Base-by-base conservation (phyloP, 129 eudicot genomes). In the Flaveria trinervia region DNA sequence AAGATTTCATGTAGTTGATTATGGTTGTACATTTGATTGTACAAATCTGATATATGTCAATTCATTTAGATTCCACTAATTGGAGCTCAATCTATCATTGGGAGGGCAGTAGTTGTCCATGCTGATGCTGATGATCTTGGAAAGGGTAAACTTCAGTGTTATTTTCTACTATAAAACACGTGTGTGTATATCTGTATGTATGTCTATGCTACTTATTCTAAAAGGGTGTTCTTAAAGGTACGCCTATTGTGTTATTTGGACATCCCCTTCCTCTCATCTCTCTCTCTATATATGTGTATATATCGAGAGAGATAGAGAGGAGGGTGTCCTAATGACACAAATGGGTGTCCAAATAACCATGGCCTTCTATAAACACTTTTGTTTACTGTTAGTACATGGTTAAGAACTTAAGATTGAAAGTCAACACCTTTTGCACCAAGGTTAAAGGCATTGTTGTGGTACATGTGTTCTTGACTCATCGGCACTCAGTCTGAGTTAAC, bases 91-190 rank as follows among this genome's bases (percentile, higher is more conserved):
- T 90, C 98, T 71, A 87, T 93, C 49, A 75, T 93, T 77, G 97
- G 98, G 83, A 89, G 98, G 87, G 98, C 98, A 28, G 96, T 93
- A 57, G 98, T 93, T 70, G 97, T 93, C 72, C 98, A 93, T 89
- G 98, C 86, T 72, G 98, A 93, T 56, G 89, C 98, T 72, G 98
- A 93, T 89, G 97, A 93, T 83, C 91, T 93, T 69, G 98, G 98
- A 87, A 90, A 83, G 86, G 97, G 98, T 93, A 72, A 44, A 81
- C 71, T 28, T 65, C 73, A 39, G 56, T 16, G 60, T 74, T 25
- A 28, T 56, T 36, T 41, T 55, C 5, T 64, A 59, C 11, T 5
- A 59, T 59, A 22, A 59, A 59, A 20, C 33, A 60, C 66, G 12
- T 10, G 11, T 4, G 16, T 25, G 66, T 60, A 8, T 60, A 11